Evolutionary conservation across 345 rosid genomes (phyloP).

Genomic region (Arabidopsis suecica): DNA sequence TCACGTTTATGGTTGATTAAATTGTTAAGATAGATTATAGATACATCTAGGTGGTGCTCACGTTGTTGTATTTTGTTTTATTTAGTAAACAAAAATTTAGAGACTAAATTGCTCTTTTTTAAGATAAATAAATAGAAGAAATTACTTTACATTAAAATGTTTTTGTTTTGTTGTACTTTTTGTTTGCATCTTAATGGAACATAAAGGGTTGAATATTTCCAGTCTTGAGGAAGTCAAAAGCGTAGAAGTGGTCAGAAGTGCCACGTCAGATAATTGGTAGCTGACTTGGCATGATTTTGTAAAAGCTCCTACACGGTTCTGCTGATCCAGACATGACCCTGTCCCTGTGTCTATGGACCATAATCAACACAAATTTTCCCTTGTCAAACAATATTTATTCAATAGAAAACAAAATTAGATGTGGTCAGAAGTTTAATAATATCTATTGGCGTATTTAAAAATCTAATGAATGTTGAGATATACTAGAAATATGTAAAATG

Average conservation of each 20-base stretch:
- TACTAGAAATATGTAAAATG: not conserved
- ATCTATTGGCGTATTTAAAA: not conserved
- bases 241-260: conserved; percentile 39
- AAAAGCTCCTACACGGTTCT: conserved; percentile 35
- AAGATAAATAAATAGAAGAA: not conserved
- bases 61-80: not conserved
- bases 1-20: conserved; percentile 8
- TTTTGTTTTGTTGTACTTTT: not conserved
- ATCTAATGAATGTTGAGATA: not conserved
- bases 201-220: conserved; percentile 31
- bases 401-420: not conserved
- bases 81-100: not conserved
- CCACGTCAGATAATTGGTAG: conserved; percentile 35
- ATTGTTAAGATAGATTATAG: not conserved
- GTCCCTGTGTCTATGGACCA: conserved; percentile 26
- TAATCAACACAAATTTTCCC: not conserved
- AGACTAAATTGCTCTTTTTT: not conserved
- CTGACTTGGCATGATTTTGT: conserved; percentile 38
- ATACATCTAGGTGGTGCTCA: conserved; percentile 6
- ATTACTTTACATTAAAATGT: not conserved
- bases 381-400: conserved; percentile 29
- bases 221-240: conserved; percentile 42
- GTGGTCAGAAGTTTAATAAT: conserved; percentile 7
- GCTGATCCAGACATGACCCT: conserved; percentile 17
- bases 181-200: not conserved